Conservation (phyloP, 2,329 filamentous ascomycete genomes). For the Neonectria neomacrospora region DNA sequence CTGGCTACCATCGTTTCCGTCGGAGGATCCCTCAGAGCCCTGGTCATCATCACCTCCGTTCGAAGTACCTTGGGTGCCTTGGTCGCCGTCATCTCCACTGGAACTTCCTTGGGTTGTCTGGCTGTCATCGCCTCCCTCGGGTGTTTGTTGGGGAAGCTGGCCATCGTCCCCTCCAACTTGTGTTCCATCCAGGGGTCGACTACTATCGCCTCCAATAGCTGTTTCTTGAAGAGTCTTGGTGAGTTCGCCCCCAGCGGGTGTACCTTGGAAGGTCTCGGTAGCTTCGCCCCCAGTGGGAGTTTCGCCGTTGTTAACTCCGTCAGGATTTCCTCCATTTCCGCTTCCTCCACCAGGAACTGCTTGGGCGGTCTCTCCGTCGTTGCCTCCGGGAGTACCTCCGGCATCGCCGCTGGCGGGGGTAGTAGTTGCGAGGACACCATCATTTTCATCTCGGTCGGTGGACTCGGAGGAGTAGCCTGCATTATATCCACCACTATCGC, state of each 20-base stretch:
- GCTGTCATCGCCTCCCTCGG: not conserved
- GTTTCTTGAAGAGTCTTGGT: not conserved
- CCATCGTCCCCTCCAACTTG: not conserved
- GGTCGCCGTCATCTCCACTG: not conserved
- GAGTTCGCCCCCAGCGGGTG: not conserved
- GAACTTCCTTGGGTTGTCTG: not conserved
- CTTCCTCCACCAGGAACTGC: not conserved
- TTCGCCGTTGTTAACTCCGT: not conserved
- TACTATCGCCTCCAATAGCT: not conserved
- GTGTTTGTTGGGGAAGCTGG: not conserved
- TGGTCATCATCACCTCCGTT: not conserved
- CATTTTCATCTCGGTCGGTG: not conserved
- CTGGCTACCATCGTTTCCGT: not conserved
- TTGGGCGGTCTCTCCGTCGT: not conserved
- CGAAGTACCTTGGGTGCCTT: not conserved
- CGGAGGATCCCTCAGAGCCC: not conserved
- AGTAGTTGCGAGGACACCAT: not conserved
- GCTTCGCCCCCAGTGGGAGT: not conserved
- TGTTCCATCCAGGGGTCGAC: not conserved
- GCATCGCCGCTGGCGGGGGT: not conserved
- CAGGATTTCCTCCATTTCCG: not conserved
- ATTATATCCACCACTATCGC: not conserved
- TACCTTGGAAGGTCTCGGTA: not conserved
- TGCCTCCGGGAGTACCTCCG: not conserved
- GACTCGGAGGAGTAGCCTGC: constrained; percentile 1